Conservation (phyloP, 2,329 filamentous ascomycete genomes). For the Rhinocladiella similis region DNA sequence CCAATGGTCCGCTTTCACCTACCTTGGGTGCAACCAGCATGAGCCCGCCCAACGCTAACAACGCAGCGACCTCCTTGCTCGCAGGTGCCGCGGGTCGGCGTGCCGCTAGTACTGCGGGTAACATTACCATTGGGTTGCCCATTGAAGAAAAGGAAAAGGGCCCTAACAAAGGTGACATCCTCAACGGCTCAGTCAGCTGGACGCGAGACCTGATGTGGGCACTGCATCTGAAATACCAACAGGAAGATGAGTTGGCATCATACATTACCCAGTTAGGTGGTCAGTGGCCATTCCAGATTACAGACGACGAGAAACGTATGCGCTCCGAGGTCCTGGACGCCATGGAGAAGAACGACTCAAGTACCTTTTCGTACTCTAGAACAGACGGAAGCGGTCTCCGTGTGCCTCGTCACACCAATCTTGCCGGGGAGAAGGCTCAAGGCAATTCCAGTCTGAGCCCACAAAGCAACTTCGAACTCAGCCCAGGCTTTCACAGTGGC, state of each 20-base stretch:
- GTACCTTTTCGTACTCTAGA: constrained; percentile 80
- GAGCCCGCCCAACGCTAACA: constrained; percentile 59
- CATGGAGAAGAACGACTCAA: constrained; percentile 74
- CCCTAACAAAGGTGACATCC: constrained; percentile 96
- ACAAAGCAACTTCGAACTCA: constrained; percentile 61
- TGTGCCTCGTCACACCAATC: constrained; percentile 90
- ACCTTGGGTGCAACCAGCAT: constrained; percentile 70
- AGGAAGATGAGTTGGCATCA: constrained; percentile 83
- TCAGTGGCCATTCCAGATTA: constrained; percentile 75
- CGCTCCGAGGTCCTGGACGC: constrained; percentile 87
- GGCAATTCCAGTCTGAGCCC: constrained; percentile 51
- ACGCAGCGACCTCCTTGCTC: constrained; percentile 75
- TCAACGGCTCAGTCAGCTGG: constrained; percentile 96
- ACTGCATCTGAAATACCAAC: constrained; percentile 81
- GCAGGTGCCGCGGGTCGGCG: constrained; percentile 81
- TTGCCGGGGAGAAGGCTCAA: constrained; percentile 74
- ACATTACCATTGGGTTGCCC: constrained; percentile 88
- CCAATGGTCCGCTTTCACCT: constrained; percentile 85
- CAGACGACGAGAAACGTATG: constrained; percentile 94
- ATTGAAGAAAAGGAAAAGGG: constrained; percentile 98
- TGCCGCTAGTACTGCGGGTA: constrained; percentile 72
- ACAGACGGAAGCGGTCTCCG: constrained; percentile 80
- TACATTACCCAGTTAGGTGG: constrained; percentile 71
- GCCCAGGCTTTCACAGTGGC: constrained; percentile 70
- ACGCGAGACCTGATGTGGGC: constrained; percentile 98